Evolutionary conservation across 1,139 yeast genomes (phyloP).

Genomic region (Debaryomyces psychrophilus): DNA sequence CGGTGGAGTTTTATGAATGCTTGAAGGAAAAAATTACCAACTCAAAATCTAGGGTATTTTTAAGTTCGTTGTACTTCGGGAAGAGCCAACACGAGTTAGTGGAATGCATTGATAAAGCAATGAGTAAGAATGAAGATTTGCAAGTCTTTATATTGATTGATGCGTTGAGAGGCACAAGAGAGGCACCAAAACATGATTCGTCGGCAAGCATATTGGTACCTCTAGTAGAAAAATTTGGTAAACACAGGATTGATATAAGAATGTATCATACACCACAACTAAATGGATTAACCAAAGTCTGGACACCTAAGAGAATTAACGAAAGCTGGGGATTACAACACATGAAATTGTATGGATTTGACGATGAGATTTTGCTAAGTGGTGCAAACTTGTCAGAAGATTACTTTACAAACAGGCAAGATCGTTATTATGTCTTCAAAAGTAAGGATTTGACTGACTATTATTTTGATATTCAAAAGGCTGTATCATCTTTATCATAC

Average conservation of each 20-base stretch:
- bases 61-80: constrained; percentile 88
- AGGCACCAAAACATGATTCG: constrained; percentile 70
- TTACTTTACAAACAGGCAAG: constrained; percentile 95
- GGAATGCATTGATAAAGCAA: constrained; percentile 59
- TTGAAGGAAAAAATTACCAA: constrained; percentile 57
- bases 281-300: constrained; percentile 61
- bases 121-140: constrained; percentile 59
- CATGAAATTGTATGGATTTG: constrained; percentile 96
- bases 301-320: constrained; percentile 82
- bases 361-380: constrained; percentile 80
- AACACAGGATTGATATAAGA: constrained; percentile 72
- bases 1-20: constrained; percentile 67
- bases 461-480: constrained; percentile 67
- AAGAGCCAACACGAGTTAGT: constrained; percentile 76
- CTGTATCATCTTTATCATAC: constrained; percentile 72
- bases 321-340: constrained; percentile 96
- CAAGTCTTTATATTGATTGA: constrained; percentile 78
- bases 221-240: constrained; percentile 66
- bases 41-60: constrained; percentile 66
- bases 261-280: constrained; percentile 91
- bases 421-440: constrained; percentile 78
- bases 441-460: constrained; percentile 65
- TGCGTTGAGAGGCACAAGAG: constrained; percentile 91
- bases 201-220: constrained; percentile 77
- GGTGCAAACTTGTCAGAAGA: constrained; percentile 93